Evolutionary conservation across 805 yeast genomes (phyloP), one percentile per base, ranked within the genome.

Genomic region (Helenozyma rhizophorensis): DNA sequence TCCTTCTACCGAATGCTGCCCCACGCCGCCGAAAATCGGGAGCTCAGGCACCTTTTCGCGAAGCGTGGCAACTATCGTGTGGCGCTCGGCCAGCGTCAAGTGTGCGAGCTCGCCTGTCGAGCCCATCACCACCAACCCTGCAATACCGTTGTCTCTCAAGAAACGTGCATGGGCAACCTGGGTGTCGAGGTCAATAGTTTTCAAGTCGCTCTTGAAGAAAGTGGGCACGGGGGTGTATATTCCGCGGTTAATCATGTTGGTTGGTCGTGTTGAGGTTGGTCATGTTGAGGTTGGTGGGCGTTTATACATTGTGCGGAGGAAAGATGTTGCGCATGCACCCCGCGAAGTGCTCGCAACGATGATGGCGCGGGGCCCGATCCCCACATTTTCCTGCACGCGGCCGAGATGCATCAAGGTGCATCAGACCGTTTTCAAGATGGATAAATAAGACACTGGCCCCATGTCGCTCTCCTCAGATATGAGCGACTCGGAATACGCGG

Each of bases 51-150:
- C 57, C 4, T 50, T 62, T 3, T 53, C 56, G 27, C 56, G 68
- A 29, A 70, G 43, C 2, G 50, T 39, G n/a, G 40, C 34, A 13
- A 62, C 50, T n/a, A 61, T 29, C 9, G 38, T 33, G n/a, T 42
- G 36, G 40, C 79, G 59, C 53, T 74, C 80, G 25, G 49, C 42
- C 32, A 65, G 56, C 9, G 76, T 63, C 42, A 73, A 52, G 42
- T 72, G 76, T 23, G 72, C 70, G 39, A 69, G 68, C 48, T 74
- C 80, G 23, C 80, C 80, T 11, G 78, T 74, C 22, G 77, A 70
- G 5, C 80, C 80, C 48, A 71, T 58, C 6, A 72, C 45, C 10
- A 71, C 73, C 3, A 68, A 51, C 15, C 80, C 80, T 27, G 51
- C 42, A 35, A 74, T 66, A 8, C 79, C 78, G 37, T 55, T 58